Evolutionary conservation across 768 basidiomycete genomes (phyloP).

Genomic region (Termitomyces eurrhizus): DNA sequence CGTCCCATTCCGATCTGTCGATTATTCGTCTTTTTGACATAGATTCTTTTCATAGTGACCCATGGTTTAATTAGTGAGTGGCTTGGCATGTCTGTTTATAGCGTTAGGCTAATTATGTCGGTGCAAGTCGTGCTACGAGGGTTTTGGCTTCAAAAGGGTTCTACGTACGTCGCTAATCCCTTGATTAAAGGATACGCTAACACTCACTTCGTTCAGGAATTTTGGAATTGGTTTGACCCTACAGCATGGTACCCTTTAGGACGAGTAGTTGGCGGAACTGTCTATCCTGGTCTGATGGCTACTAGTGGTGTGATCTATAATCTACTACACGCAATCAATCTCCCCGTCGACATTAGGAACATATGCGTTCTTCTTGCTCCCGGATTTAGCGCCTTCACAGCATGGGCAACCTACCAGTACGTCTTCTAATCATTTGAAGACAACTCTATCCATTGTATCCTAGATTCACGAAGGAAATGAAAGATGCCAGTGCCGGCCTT

Average conservation of each 20-base stretch:
- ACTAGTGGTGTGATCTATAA: slow-evolving; percentile 98
- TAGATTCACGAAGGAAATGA: slow-evolving; percentile 97
- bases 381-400: slow-evolving; percentile 94
- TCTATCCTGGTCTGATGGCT: slow-evolving; percentile 98
- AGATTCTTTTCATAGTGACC: slow-evolving; percentile 50
- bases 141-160: slow-evolving; percentile 92
- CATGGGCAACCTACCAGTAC: slow-evolving; percentile 94
- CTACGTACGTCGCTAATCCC: slow-evolving; percentile 58
- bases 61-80: slow-evolving; percentile 98
- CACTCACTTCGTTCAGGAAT: slow-evolving; percentile 57
- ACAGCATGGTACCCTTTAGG: slow-evolving; percentile 99
- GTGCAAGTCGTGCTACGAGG: slow-evolving; percentile 80
- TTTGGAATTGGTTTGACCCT: slow-evolving; percentile 99
- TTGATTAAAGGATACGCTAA: not conserved
- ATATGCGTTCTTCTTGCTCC: slow-evolving; percentile 96
- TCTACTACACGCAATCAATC: slow-evolving; percentile 77
- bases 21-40: slow-evolving; percentile 9
- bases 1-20: slow-evolving; percentile 28
- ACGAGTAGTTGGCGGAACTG: slow-evolving; percentile 96
- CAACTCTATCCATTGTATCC: not conserved
- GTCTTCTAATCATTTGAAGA: slow-evolving; percentile 17
- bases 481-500: slow-evolving; percentile 92
- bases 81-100: slow-evolving; percentile 14
- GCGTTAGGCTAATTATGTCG: slow-evolving; percentile 10
- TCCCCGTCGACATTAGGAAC: slow-evolving; percentile 97